Evolutionary conservation across 345 rosid species (phyloP).

Genomic region (Cochlearia excelsa): DNA sequence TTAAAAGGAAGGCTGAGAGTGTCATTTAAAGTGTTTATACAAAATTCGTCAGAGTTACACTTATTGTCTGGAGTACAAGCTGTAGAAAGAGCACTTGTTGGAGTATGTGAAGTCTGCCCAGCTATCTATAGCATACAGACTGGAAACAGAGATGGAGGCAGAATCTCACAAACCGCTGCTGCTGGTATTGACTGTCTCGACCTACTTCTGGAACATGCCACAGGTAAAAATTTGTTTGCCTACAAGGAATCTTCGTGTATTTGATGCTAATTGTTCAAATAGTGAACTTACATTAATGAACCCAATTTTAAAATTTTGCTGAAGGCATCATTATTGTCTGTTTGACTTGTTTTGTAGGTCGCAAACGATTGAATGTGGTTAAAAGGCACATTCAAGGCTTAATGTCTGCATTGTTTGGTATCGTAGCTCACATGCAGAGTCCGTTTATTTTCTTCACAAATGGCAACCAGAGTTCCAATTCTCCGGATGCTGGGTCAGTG

Average conservation of each 20-base stretch:
- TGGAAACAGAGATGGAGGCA: conserved; percentile 61
- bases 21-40: conserved; percentile 60
- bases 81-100: conserved; percentile 77
- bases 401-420: conserved; percentile 63
- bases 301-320: background rate
- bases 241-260: conserved; percentile 6
- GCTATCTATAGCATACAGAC: conserved; percentile 48
- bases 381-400: conserved; percentile 62
- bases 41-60: conserved; percentile 60
- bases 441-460: conserved; percentile 52
- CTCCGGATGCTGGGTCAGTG: conserved; percentile 80
- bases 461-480: conserved; percentile 30
- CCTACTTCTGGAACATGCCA: conserved; percentile 72
- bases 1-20: conserved; percentile 62
- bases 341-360: conserved; percentile 54
- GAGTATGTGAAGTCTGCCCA: conserved; percentile 52
- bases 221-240: conserved; percentile 48
- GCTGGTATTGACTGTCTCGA: conserved; percentile 88
- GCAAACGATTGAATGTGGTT: conserved; percentile 54
- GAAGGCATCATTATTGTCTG: conserved; percentile 3
- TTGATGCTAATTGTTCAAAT: conserved; percentile 13
- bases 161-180: conserved; percentile 62
- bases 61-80: conserved; percentile 66
- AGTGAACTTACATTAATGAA: conserved; percentile 7
- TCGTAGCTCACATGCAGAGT: conserved; percentile 74